Evolutionary conservation across 2,329 filamentous ascomycete species (phyloP).

Genomic region (Annulohypoxylon truncatum): DNA sequence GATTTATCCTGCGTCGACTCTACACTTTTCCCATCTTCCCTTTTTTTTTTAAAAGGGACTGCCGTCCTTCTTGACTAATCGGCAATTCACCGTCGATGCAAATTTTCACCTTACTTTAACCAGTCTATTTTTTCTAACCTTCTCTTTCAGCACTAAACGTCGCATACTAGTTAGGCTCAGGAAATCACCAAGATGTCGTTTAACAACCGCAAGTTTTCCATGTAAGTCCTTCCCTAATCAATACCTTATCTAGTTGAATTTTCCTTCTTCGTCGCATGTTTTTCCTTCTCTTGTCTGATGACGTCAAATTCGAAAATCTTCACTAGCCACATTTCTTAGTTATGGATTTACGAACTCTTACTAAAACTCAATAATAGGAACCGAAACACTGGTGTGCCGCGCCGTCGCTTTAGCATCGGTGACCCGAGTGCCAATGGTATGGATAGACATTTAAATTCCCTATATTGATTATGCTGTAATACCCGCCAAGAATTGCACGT

Average conservation of each 20-base stretch:
- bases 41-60: slow-evolving; percentile 17
- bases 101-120: slow-evolving; percentile 10
- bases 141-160: slow-evolving; percentile 13
- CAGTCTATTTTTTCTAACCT: background rate
- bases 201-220: slow-evolving; percentile 72
- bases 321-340: background rate
- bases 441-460: slow-evolving; percentile 39
- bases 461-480: slow-evolving; percentile 28
- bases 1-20: slow-evolving; percentile 16
- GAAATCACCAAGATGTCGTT: slow-evolving; percentile 58
- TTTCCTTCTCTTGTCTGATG: background rate
- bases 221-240: slow-evolving; percentile 49
- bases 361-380: slow-evolving; percentile 54
- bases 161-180: slow-evolving; percentile 10
- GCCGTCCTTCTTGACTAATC: slow-evolving; percentile 19
- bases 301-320: background rate
- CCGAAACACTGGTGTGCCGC: slow-evolving; percentile 71
- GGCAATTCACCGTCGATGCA: slow-evolving; percentile 8
- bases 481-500: slow-evolving; percentile 43
- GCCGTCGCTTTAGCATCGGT: slow-evolving; percentile 69
- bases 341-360: slow-evolving; percentile 9
- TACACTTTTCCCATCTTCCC: background rate
- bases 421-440: slow-evolving; percentile 69
- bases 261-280: background rate
- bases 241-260: slow-evolving; percentile 2